Evolutionary conservation across 306 rosid species (phyloP).

Genomic region (Hippophae tibetana): DNA sequence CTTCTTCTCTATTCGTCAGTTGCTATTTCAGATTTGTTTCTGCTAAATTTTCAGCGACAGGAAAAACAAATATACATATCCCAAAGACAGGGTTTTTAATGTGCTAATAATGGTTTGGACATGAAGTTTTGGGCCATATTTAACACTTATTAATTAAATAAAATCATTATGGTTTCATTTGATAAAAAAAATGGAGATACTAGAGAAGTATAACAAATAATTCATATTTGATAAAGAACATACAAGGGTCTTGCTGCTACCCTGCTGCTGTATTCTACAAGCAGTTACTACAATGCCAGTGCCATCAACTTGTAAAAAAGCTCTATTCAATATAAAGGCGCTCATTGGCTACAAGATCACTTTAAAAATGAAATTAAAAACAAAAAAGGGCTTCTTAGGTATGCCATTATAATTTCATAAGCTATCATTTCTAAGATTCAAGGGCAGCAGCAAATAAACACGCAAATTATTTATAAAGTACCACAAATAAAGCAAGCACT

Average conservation of each 20-base stretch:
- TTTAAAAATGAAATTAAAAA: conserved; percentile 16
- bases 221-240: not conserved
- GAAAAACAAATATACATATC: no score
- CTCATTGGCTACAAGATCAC: conserved; percentile 25
- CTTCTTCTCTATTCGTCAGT: no score
- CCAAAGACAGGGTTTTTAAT: no score
- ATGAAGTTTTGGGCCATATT: no score
- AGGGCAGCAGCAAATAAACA: conserved; percentile 23
- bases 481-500: conserved; percentile 19
- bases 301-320: conserved; percentile 23
- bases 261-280: conserved; percentile 1
- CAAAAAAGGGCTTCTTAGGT: conserved; percentile 5
- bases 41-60: no score
- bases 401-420: conserved; percentile 23
- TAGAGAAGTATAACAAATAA: not conserved
- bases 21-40: no score
- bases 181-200: no score
- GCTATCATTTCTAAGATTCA: conserved; percentile 18
- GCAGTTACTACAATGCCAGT: conserved; percentile 1
- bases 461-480: conserved; percentile 50
- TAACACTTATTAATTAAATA: no score
- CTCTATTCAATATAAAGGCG: conserved; percentile 20
- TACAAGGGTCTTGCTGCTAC: not conserved
- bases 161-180: no score
- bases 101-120: no score